Base-by-base conservation (phyloP, 495 filamentous ascomycete genomes). In the Penicillium riverlandense region DNA sequence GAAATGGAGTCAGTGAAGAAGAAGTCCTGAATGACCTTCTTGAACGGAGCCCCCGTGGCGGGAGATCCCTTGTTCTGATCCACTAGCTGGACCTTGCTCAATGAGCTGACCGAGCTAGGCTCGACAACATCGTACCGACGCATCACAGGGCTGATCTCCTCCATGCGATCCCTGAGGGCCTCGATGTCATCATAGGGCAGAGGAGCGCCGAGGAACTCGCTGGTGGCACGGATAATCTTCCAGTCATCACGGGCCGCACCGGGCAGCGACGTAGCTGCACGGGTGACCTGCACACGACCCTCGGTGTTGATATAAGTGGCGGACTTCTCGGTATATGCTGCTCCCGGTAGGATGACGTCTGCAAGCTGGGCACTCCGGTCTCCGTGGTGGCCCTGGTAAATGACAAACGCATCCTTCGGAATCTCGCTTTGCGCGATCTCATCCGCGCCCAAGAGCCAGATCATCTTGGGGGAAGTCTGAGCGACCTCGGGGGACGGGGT, bases 321-420 rank as follows among this genome's bases (percentile, higher is more conserved):
- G n/a, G 83, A 77, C 71, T 98, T 98, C 73, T 98, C 92, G 10
- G 91, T 96, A 69, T 96, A 97, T 4, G 92, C 88, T 12, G 88
- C 88, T 43, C 88, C 90, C 27, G 92, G 92, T 13, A 98, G 84
- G 50, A 98, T 82, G 49, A 98, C 81, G 58, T 98, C 91, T 11
- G 92, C 92, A 49, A 94, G 74, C 65, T 94, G 84, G 31, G 92
- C 94, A 42, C 91, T 94, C 31, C 78, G 75, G 70, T 98, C 92
- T 62, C 92, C 92, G 59, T 98, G 92, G 65, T 98, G 92, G 48
- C 92, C 92, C 66, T 98, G 92, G 69, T 98, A 98, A 61, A 98
- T 74, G 47, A 98, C 84, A 67, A 96, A 97, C 8, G 91, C 91
- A 55, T 88, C 85, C 67, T 89, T 92, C 38, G 92, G 92, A 43